These are phyloP conservation scores for Neltuma alba DNA, from an alignment of 306 rosid genomes.

Conservation along the genomic window DNA sequence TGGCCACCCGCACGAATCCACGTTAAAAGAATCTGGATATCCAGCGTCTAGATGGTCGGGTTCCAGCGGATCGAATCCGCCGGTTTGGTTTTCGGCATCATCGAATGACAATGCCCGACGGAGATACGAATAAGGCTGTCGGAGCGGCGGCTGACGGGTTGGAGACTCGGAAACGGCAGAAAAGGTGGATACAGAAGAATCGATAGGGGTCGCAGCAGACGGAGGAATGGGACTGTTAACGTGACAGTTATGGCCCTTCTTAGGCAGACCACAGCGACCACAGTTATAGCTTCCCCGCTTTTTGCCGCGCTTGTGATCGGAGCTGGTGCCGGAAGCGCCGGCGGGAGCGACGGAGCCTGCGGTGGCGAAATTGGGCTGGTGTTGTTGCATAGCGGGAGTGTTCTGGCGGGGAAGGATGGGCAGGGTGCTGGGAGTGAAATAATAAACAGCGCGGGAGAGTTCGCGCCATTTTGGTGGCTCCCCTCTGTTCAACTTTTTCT, in stretches of 20 bases:
- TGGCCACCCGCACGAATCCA: slow-evolving; percentile 61
- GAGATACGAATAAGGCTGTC: slow-evolving; percentile 46
- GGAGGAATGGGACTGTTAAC: slow-evolving; percentile 24
- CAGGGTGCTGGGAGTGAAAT: not conserved
- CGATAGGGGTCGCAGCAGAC: slow-evolving; percentile 31
- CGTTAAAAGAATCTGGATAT: slow-evolving; percentile 41
- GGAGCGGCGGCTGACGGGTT: slow-evolving; percentile 47
- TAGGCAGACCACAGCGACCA: slow-evolving; percentile 88
- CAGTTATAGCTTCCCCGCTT: slow-evolving; percentile 88
- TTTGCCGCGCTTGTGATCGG: slow-evolving; percentile 53
- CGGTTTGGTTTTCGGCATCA: slow-evolving; percentile 47
- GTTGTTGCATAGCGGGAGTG: slow-evolving; percentile 48
- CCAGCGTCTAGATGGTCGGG: not conserved
- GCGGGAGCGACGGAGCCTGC: slow-evolving; percentile 22
- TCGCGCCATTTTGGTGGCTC: slow-evolving; percentile 42
- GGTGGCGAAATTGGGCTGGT: slow-evolving; percentile 39
- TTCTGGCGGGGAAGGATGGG: not conserved
- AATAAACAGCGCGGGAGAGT: slow-evolving; percentile 52
- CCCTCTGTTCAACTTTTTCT: slow-evolving; percentile 1
- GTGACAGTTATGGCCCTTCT: slow-evolving; percentile 82
- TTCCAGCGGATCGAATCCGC: slow-evolving; percentile 24
- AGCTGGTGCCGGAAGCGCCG: slow-evolving; percentile 9
- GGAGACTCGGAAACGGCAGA: slow-evolving; percentile 35
- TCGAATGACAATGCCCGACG: slow-evolving; percentile 91
- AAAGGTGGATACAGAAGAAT: slow-evolving; percentile 35